Base-by-base conservation (phyloP, 257 asterid genomes). In the Forsythia suspensa region DNA sequence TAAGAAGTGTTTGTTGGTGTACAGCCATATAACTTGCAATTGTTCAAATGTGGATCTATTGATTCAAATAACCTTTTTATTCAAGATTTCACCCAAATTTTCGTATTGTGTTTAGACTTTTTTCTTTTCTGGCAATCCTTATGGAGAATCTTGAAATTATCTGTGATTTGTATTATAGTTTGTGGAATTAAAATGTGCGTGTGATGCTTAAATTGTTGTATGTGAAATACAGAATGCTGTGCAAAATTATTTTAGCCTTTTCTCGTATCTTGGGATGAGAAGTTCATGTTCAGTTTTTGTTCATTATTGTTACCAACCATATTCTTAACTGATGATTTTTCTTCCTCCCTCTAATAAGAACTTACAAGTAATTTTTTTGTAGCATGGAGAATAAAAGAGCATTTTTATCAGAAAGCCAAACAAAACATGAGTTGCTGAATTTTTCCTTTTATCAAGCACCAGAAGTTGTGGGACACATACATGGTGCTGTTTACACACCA, bases 321-420 rank as follows among this genome's bases (percentile, higher is more conserved):
- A 72, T 76, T 59, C 43, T 71, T 40, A 34, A 52, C 42, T 41
- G 8, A 11, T 38, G 1, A 41, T 42, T 15, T 38, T 40, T 41
- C 29, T 59, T 10, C 52, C 39, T 66, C 43, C 73, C 79, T 15
- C 76, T 83, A 72, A 82, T 46, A 77, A 55, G 44, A 43, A 73
- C 76, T 74, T 59, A 71, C 79, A 65, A 71, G 71, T 51, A 29
- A 80, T 66, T 72, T 65, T 39, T 65, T 38, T 84, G 82, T 78
- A 83, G 90, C 59, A 42, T 77, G 78, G 84, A 81, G 37, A 73
- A 71, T 72, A 70, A 66, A 37, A 66, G 79, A 48, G 34, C 84
- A 78, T 77, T 77, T 80, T 52, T 69, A 34, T 81, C 65, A 37
- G 59, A 75, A 59, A 71, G 42, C 34, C 83, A 77, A 84, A 59